Evolutionary conservation across 2,329 filamentous ascomycete species (phyloP).

Genomic region (Phaeosphaeria sp.): DNA sequence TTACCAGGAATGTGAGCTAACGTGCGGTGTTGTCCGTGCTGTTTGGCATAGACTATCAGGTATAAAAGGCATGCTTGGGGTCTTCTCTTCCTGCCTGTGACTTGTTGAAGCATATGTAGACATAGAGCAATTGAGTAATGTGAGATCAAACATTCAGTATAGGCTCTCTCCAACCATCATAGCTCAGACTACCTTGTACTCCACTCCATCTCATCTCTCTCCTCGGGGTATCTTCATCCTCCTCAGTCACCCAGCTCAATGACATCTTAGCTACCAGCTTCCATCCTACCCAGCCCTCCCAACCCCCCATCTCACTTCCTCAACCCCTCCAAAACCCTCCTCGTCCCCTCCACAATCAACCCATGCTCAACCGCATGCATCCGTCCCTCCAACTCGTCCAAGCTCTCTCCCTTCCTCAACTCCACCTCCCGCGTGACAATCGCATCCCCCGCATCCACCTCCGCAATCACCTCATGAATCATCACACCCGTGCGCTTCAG

Average conservation of each 20-base stretch:
- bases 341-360: slow-evolving; percentile 78
- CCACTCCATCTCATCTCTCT: not conserved
- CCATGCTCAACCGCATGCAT: slow-evolving; percentile 81
- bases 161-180: not conserved
- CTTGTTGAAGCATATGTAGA: not conserved
- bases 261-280: too few species aligned
- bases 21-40: not conserved
- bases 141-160: not conserved
- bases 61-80: not conserved
- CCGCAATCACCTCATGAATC: slow-evolving; percentile 79
- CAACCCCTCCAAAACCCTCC: slow-evolving; percentile 54
- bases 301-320: slow-evolving; percentile 12
- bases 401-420: slow-evolving; percentile 60
- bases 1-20: not conserved
- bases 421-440: slow-evolving; percentile 75
- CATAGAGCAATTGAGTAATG: not conserved
- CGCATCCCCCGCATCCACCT: slow-evolving; percentile 81
- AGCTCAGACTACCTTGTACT: not conserved
- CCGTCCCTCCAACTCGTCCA: slow-evolving; percentile 72
- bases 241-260: too few species aligned
- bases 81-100: not conserved
- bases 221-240: not conserved
- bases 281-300: too few species aligned
- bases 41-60: not conserved
- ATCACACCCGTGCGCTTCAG: slow-evolving; percentile 79